A percentile compares a stretch with the other conserved stretches of the same genome.
Evolutionary conservation across 2,329 filamentous ascomycete species (phyloP).

Genomic region (Venturia effusa): DNA sequence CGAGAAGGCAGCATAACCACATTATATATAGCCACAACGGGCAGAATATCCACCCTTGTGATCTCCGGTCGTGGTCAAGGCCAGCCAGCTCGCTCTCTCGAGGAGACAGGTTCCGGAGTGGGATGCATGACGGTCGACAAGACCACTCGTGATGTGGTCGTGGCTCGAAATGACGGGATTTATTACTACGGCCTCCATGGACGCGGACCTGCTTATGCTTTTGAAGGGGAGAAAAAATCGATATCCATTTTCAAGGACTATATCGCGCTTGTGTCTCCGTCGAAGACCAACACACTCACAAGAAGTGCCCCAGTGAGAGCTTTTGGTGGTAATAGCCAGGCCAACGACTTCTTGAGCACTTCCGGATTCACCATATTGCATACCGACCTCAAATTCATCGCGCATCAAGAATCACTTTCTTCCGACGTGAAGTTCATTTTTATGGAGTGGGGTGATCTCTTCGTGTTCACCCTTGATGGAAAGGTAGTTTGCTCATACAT

Average conservation of each 20-base stretch:
- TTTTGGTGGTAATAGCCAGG: conserved; percentile 57
- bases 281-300: conserved; percentile 42
- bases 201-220: conserved; percentile 77
- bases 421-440: conserved; percentile 73
- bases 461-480: conserved; percentile 80
- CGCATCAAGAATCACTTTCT: conserved; percentile 75
- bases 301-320: conserved; percentile 45
- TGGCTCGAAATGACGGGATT: conserved; percentile 90
- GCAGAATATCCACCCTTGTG: conserved; percentile 72
- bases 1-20: conserved; percentile 55
- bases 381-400: conserved; percentile 78
- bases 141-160: conserved; percentile 70
- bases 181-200: conserved; percentile 86
- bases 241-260: conserved; percentile 76
- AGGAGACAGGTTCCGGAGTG: conserved; percentile 82
- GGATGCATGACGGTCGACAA: conserved; percentile 88
- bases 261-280: conserved; percentile 75
- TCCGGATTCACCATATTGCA: conserved; percentile 88
- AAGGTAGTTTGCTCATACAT: conserved; percentile 48
- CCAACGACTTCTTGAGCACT: conserved; percentile 73
- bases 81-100: conserved; percentile 75
- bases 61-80: conserved; percentile 85
- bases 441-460: conserved; percentile 82
- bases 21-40: conserved; percentile 86
- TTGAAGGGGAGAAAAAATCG: conserved; percentile 80